Percentiles rank a stretch among this genome's conserved stretches.
Evolutionary conservation across 1,284 basidiomycete species (phyloP).

Genomic region (Kwoniella shivajii): DNA sequence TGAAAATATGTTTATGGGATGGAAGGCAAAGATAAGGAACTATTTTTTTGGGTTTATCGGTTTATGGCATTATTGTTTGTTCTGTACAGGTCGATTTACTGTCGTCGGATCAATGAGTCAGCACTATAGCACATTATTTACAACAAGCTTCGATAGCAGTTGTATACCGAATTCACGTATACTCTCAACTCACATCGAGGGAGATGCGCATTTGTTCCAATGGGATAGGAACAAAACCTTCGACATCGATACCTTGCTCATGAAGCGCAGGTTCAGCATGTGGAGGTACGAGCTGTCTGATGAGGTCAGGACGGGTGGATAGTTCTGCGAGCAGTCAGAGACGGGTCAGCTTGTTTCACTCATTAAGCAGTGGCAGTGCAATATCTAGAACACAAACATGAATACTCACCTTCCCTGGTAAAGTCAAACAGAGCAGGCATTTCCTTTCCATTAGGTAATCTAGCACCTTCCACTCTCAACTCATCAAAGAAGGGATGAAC

Average conservation of each 20-base stretch:
- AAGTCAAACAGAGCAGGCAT: slow-evolving; percentile 95
- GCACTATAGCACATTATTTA: too few relatives aligned
- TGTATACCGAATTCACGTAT: too few relatives aligned
- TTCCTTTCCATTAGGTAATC: slow-evolving; percentile 95
- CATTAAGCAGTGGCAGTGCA: neutral
- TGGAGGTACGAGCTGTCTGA: slow-evolving; percentile 83
- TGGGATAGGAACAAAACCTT: slow-evolving; percentile 92
- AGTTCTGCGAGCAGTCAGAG: slow-evolving; percentile 64
- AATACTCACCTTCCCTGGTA: slow-evolving; percentile 81
- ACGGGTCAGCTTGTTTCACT: neutral
- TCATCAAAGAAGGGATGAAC: slow-evolving; percentile 98
- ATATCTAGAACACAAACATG: neutral
- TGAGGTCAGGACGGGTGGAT: slow-evolving; percentile 92
- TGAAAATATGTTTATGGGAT: too few relatives aligned
- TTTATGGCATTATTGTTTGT: too few relatives aligned
- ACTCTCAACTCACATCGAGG: slow-evolving; percentile 67
- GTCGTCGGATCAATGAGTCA: too few relatives aligned
- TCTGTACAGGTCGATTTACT: too few relatives aligned
- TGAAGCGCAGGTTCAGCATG: slow-evolving; percentile 86
- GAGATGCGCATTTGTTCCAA: slow-evolving; percentile 87
- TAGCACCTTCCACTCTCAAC: slow-evolving; percentile 80
- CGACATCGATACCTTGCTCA: slow-evolving; percentile 81
- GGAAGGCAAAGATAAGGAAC: too few relatives aligned
- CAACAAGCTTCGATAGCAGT: too few relatives aligned
- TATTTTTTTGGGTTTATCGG: too few relatives aligned